Percentiles rank a stretch among this genome's conserved stretches.
Conservation (phyloP, 164 flowering plant genomes). For the Stephania yunnanensis region DNA sequence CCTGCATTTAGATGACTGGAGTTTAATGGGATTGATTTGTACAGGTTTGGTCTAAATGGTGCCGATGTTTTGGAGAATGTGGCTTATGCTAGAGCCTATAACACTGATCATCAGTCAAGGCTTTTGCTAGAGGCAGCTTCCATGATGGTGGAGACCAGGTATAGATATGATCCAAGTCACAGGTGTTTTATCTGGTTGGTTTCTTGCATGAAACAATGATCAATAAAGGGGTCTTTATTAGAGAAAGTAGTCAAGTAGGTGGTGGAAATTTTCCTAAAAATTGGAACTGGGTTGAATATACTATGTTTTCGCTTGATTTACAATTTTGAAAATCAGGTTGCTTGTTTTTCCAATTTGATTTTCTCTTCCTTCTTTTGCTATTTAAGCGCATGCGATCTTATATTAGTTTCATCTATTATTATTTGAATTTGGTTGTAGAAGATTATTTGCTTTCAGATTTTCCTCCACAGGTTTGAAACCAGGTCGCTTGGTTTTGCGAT, state of each 20-base stretch:
- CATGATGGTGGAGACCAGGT: slow-evolving; percentile 99
- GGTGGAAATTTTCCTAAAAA: neutral
- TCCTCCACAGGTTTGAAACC: no score
- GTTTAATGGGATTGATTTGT: slow-evolving; percentile 12
- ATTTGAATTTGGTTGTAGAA: no score
- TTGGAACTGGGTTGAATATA: neutral
- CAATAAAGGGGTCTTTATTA: neutral
- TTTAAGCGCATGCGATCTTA: no score
- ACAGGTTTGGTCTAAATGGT: slow-evolving; percentile 90
- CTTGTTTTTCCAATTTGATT: neutral
- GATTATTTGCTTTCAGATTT: no score
- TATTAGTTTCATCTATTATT: no score
- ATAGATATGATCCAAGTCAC: neutral
- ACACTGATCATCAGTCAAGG: slow-evolving; percentile 96
- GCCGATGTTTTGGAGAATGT: slow-evolving; percentile 96
- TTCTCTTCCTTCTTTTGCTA: neutral
- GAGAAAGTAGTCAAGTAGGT: neutral
- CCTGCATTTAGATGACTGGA: neutral
- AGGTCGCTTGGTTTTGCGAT: no score
- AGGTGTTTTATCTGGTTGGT: neutral
- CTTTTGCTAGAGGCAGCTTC: slow-evolving; percentile 97
- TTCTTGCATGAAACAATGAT: neutral
- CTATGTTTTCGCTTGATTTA: neutral
- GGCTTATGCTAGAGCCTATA: slow-evolving; percentile 98
- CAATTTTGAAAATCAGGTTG: neutral